phyloP scores from a whole-genome alignment of 2,329 filamentous ascomycete species.

The Aspergillus amoenus region DNA sequence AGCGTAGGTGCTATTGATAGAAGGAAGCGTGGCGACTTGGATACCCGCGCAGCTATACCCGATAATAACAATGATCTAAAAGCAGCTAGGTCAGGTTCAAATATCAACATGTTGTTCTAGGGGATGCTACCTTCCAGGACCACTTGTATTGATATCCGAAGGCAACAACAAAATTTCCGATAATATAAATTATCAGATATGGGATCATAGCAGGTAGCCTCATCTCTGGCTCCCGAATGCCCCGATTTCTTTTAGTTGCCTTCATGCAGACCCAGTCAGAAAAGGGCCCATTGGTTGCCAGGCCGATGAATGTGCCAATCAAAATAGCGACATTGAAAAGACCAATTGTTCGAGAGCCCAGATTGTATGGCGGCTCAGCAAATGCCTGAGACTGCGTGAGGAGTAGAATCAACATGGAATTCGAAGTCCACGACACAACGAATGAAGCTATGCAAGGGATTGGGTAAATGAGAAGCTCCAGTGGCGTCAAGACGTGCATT shows the following conservation, averaged over 20 bases:
- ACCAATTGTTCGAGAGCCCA: conserved; percentile 50
- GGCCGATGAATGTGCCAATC: conserved; percentile 54
- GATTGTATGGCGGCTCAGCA: conserved; percentile 56
- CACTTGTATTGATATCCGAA: conserved; percentile 56
- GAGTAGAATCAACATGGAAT: conserved; percentile 59
- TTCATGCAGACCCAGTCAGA: conserved; percentile 57
- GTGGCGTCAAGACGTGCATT: conserved; percentile 60
- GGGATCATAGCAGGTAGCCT: conserved; percentile 57
- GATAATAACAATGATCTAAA: conserved; percentile 52
- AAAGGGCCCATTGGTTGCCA: conserved; percentile 55
- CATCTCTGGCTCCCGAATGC: conserved; percentile 61
- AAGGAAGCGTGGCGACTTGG: conserved; percentile 60
- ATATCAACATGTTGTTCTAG: conserved; percentile 13
- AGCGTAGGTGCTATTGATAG: conserved; percentile 58
- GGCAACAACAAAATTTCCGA: conserved; percentile 58
- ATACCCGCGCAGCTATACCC: conserved; percentile 58
- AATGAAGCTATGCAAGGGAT: conserved; percentile 64
- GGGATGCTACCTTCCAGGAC: conserved; percentile 50
- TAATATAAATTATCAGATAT: conserved; percentile 56
- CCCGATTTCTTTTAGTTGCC: conserved; percentile 53
- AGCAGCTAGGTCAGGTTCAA: no score
- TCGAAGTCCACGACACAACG: conserved; percentile 60
- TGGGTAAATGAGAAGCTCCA: conserved; percentile 62
- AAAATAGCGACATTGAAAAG: conserved; percentile 60
- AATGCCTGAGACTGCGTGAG: conserved; percentile 58